Evolutionary conservation across 371 early-diverging fungal genomes (phyloP).

Genomic region (Saksenaea oblongispora): DNA sequence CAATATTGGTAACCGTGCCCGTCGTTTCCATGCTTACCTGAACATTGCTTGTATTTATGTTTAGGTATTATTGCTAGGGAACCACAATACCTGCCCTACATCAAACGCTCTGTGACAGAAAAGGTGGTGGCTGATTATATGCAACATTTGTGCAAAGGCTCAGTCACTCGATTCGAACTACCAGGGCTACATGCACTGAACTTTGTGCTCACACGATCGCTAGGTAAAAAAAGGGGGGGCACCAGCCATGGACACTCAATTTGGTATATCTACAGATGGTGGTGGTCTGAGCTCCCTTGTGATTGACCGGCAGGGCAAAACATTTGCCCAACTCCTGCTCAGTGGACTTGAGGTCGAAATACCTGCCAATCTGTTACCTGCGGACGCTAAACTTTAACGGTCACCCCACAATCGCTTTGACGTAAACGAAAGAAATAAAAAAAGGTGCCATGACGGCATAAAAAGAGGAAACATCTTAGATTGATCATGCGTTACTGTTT

Average conservation of each 20-base stretch:
- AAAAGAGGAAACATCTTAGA: neutral
- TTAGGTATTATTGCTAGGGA: constrained; percentile 64
- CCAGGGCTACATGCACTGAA: constrained; percentile 68
- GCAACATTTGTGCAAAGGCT: constrained; percentile 65
- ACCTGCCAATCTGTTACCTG: constrained; percentile 49
- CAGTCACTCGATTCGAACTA: constrained; percentile 66
- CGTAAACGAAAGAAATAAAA: neutral
- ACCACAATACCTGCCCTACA: constrained; percentile 57
- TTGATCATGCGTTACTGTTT: neutral
- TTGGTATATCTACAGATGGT: constrained; percentile 53
- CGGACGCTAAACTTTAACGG: constrained; percentile 43
- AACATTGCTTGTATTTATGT: neutral
- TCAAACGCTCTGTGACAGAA: constrained; percentile 40
- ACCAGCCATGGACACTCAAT: no score
- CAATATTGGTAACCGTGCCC: constrained; percentile 71
- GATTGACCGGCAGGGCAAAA: constrained; percentile 77
- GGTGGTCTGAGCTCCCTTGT: constrained; percentile 71
- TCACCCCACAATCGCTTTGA: neutral
- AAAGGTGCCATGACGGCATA: neutral
- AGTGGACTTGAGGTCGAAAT: constrained; percentile 58
- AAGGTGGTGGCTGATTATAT: constrained; percentile 60
- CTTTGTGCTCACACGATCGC: constrained; percentile 68
- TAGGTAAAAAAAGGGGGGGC: constrained; percentile 62
- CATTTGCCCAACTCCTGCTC: constrained; percentile 70
- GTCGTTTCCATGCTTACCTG: no score